Conservation (phyloP, 75 land plant genomes). For the Picea sitchensis region DNA sequence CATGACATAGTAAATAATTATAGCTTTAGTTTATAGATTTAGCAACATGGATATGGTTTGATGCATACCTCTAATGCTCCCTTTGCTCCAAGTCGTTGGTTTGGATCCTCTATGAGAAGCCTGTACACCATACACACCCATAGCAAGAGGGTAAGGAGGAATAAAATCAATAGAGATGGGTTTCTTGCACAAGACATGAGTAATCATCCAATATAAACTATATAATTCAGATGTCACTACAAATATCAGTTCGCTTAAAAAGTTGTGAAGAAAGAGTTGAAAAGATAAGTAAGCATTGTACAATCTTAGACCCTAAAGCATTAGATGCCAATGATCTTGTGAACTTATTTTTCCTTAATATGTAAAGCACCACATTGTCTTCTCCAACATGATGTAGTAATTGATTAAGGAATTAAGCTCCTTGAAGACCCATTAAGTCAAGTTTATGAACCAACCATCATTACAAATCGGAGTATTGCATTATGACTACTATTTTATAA, state of each 20-base stretch:
- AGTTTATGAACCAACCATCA: no score
- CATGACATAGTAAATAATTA: not conserved
- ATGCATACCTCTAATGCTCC: slow-evolving; percentile 59
- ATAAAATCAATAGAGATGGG: not conserved
- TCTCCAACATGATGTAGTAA: no score
- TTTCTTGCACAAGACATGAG: not conserved
- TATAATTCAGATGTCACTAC: not conserved
- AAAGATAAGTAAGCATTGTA: not conserved
- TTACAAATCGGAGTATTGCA: no score
- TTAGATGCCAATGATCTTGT: not conserved
- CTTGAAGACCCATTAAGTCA: no score
- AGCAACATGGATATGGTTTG: not conserved
- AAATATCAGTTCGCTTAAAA: not conserved
- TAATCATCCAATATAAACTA: no score
- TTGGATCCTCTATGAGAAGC: slow-evolving; percentile 55
- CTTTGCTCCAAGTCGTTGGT: slow-evolving; percentile 50
- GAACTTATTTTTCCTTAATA: no score
- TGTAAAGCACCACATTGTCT: no score
- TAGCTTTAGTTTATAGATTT: not conserved
- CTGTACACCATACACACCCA: slow-evolving; percentile 15
- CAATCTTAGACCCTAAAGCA: not conserved
- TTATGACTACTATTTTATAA: no score
- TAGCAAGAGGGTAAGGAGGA: not conserved
- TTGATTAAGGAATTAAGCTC: no score
- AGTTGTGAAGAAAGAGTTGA: not conserved